Conservation (phyloP, 495 filamentous ascomycete genomes). For the Clavariopsis aquatica region DNA sequence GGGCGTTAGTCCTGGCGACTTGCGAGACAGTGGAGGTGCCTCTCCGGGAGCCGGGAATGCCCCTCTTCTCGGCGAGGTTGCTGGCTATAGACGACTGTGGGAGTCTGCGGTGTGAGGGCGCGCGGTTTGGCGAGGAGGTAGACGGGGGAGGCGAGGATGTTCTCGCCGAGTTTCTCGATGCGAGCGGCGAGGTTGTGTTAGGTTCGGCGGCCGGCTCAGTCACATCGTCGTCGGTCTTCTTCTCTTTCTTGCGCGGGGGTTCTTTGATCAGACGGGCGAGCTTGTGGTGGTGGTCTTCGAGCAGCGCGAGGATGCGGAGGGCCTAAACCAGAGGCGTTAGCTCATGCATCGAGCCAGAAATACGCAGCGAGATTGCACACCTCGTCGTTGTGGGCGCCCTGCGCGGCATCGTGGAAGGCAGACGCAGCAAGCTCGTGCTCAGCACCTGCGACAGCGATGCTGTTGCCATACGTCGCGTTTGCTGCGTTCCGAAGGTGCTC, state of each 20-base stretch:
- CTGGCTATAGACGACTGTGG: conserved; percentile 83
- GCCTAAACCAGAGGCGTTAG: conserved; percentile 55
- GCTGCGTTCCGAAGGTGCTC: conserved; percentile 82
- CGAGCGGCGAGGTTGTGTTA: conserved; percentile 7
- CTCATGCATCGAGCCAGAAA: not conserved
- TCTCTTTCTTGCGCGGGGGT: conserved; percentile 25
- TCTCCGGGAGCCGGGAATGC: conserved; percentile 66
- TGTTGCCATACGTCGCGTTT: conserved; percentile 68
- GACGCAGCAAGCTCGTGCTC: conserved; percentile 88
- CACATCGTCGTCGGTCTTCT: not conserved
- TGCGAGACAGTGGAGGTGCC: conserved; percentile 64
- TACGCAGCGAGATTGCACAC: conserved; percentile 41
- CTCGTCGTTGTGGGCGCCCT: conserved; percentile 73
- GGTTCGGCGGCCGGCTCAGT: not conserved
- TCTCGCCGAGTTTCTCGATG: conserved; percentile 2
- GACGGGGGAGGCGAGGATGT: conserved; percentile 41
- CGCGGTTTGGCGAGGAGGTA: conserved; percentile 47
- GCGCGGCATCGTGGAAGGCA: conserved; percentile 81
- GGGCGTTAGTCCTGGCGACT: conserved; percentile 71
- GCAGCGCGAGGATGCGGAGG: conserved; percentile 74
- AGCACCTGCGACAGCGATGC: conserved; percentile 76
- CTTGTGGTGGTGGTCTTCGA: conserved; percentile 82
- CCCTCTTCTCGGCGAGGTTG: conserved; percentile 84
- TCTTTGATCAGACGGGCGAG: conserved; percentile 73
- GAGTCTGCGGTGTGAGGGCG: conserved; percentile 53